Base-by-base conservation (phyloP, 148 eudicot species). In the Gaultheria prostrata region DNA sequence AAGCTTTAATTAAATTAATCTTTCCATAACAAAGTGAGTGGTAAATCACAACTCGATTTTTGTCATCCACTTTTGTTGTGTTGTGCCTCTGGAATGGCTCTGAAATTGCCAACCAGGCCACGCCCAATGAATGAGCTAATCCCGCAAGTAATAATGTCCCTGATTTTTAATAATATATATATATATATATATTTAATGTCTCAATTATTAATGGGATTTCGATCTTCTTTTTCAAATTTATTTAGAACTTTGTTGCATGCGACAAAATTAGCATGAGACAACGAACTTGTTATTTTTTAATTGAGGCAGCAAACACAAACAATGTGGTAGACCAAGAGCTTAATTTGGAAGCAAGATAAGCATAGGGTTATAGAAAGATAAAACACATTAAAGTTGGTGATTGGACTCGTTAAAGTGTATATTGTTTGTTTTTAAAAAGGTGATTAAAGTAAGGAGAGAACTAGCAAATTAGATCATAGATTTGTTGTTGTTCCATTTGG, bases 201-300 rank as follows among this genome's bases (percentile, higher is more conserved):
- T 26, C 71, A 65, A 65, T 65, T 65, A 65, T 65, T 65, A 26
- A 65, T 24, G 71, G 32, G 15, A 12, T 24, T 65, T 65, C n/a
- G n/a, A n/a, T n/a, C 26, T 1, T 0, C 7, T 0, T 65, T 28
- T 63, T 10, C 10, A 3, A 9, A 65, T 26, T 54, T 18, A 54
- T 54, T 51, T 21, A 18, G 18, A 78, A 8, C 48, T 32, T 78
- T 54, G n/a, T 32, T 78, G 67, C 67, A 54, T 78, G 81, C 6
- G 46, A 32, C 32, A 54, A 78, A 78, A 78, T 76, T 54, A 33
- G 21, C 45, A 54, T 0, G 67, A 54, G 81, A 54, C 81, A 78
- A 54, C 35, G 10, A 54, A 33, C 24, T 32, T 54, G 4, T 30
- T 15, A 54, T 26, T 26, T 65, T 57, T 48, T n/a, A 48, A 77